Conservation (phyloP, 2,329 filamentous ascomycete species). For the Ophiostoma quercus region DNA sequence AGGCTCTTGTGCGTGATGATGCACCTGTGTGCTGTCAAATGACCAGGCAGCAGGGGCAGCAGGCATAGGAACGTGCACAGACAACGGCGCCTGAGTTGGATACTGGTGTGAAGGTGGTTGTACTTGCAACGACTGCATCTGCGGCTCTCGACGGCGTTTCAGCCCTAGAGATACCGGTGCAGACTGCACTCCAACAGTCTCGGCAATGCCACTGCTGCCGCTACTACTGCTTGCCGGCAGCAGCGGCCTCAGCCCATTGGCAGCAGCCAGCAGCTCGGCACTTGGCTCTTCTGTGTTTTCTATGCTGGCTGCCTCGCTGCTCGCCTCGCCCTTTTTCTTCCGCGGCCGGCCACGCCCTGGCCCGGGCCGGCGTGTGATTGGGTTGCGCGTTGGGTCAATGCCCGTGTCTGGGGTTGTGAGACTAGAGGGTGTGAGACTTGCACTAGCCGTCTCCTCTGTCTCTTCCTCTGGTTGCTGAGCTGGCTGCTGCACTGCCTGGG, state of each 20-base stretch:
- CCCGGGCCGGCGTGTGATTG: conserved; percentile 56
- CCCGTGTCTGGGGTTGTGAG: conserved; percentile 28
- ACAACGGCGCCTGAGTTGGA: background rate
- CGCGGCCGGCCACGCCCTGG: conserved; percentile 52
- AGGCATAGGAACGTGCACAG: background rate
- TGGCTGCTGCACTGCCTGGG: background rate
- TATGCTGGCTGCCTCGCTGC: background rate
- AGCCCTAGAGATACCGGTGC: background rate
- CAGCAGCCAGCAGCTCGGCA: background rate
- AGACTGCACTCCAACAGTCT: background rate
- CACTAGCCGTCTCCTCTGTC: background rate
- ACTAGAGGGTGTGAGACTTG: background rate
- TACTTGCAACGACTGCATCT: background rate
- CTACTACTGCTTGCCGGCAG: background rate
- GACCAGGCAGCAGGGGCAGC: background rate
- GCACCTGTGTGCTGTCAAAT: background rate
- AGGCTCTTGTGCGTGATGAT: background rate
- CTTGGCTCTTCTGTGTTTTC: conserved; percentile 21
- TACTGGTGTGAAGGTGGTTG: background rate
- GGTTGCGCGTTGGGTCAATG: conserved; percentile 50
- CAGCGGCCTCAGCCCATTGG: background rate
- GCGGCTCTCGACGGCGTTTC: background rate
- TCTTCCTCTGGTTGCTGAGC: background rate
- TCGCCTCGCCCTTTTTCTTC: background rate
- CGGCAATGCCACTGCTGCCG: background rate